Evolutionary conservation across 2,329 filamentous ascomycete genomes (phyloP), one percentile per base, ranked within the genome.

Genomic region (Cytospora chrysosperma): DNA sequence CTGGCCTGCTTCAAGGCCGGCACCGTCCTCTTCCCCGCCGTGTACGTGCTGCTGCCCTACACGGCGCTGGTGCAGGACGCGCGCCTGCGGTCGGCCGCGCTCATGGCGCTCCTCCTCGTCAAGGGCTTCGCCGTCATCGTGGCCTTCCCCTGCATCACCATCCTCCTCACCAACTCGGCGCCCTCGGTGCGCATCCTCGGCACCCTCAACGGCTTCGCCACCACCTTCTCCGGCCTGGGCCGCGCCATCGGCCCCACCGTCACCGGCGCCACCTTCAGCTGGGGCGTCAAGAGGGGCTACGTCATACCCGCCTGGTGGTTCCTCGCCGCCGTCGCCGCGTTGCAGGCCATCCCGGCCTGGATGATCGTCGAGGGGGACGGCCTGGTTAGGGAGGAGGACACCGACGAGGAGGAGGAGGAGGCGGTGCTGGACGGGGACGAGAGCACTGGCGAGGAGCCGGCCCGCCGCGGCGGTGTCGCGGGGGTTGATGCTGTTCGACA

Each of bases 121-220:
- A 96, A 96, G 74, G 88, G 89, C 12, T 83, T 90, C 61, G 85
- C 84, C 47, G 87, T 88, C 64, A 95, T 96, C 67, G 89, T 97
- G 71, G 90, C 90, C 0, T 97, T 97, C 73, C 94, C 95, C 0
- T 95, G 91, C 71, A 89, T 85, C 28, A 96, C 92, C 7, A 97
- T 98, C 69, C 81, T 98, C 55, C 83, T 98, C 43, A 97, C 93
- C 30, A 97, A 97, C 76, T 92, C 89, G 12, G 92, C 92, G 5
- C 77, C 82, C 1, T 93, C 89, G 61, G 78, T 97, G 19, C 80
- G 84, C 51, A 85, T 96, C 12, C 83, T 98, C 6, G 93, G 93
- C 1, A 97, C 93, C 0, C 78, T 98, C 61, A 98, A 98, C 71
- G 95, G 94, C 3, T 87, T 97, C 66, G 93, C 92, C 0, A 97